Conservation (phyloP, 1,284 basidiomycete species). For the Tetrapyrgos nigripes region DNA sequence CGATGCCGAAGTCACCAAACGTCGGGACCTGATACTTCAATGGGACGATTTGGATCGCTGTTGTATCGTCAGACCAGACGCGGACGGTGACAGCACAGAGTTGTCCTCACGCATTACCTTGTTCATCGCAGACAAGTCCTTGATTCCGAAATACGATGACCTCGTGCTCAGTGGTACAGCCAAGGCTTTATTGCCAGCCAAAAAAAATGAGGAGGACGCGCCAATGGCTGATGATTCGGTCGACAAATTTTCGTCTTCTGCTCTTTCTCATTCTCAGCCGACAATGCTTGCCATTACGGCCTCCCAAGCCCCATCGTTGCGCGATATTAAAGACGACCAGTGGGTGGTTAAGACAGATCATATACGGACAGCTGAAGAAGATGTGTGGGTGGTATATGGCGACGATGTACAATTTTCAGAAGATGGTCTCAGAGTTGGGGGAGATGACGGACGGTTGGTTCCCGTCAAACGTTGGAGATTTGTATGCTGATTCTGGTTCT, state of each 20-base stretch:
- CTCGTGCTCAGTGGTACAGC: neutral
- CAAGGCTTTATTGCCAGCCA: neutral
- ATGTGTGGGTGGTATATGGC: constrained; percentile 5
- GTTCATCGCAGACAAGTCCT: constrained; percentile 2
- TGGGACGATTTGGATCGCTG: constrained; percentile 12
- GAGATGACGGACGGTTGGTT: neutral
- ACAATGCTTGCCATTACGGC: neutral
- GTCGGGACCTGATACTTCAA: neutral
- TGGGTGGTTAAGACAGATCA: neutral
- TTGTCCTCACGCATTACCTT: neutral
- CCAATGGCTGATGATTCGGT: neutral
- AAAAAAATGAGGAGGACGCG: neutral
- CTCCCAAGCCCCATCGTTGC: neutral
- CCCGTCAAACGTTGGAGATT: constrained; percentile 12
- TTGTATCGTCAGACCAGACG: constrained; percentile 2
- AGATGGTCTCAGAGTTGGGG: constrained; percentile 1
- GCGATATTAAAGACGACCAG: neutral
- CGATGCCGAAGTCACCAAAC: neutral
- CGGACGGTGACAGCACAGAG: neutral
- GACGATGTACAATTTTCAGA: constrained; percentile 4
- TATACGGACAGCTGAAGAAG: constrained; percentile 4
- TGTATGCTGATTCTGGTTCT: neutral
- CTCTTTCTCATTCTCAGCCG: neutral
- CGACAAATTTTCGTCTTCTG: neutral
- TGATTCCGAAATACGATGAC: neutral